Evolutionary conservation across 1,284 basidiomycete species (phyloP).

Genomic region (Sporisorium reilianum): DNA sequence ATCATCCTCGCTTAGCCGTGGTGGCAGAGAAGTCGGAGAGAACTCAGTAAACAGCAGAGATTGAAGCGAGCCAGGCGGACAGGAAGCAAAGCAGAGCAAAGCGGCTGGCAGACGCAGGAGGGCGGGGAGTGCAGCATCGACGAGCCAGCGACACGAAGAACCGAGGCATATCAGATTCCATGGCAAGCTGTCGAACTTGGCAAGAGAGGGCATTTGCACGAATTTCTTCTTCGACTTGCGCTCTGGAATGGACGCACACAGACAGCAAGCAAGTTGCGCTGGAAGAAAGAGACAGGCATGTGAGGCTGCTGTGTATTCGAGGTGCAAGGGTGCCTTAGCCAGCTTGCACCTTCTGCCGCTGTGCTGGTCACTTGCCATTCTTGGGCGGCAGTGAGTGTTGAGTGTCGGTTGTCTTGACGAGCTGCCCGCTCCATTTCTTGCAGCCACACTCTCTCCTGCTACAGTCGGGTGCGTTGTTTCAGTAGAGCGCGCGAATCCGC

Average conservation of each 20-base stretch:
- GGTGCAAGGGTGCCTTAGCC: slow-evolving; percentile 3
- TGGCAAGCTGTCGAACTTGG: slow-evolving; percentile 40
- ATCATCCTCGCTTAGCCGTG: slow-evolving; percentile 9
- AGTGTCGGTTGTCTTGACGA: background rate
- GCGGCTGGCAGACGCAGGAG: slow-evolving; percentile 9
- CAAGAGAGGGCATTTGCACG: background rate
- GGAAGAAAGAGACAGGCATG: slow-evolving; percentile 1
- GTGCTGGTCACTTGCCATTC: background rate
- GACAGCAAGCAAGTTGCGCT: background rate
- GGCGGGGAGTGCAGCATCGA: background rate
- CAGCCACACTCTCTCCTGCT: background rate
- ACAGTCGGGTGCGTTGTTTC: slow-evolving; percentile 10
- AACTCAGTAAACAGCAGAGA: background rate
- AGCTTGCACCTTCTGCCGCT: background rate
- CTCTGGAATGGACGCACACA: slow-evolving; percentile 26
- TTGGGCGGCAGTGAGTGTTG: background rate
- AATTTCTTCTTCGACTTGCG: background rate
- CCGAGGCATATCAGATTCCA: slow-evolving; percentile 38
- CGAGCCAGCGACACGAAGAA: slow-evolving; percentile 21
- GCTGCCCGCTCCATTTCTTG: slow-evolving; percentile 12
- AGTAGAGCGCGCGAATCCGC: slow-evolving; percentile 18
- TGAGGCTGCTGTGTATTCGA: background rate
- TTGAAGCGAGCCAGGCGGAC: background rate
- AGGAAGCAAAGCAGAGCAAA: background rate
- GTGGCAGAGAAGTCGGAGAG: background rate